Evolutionary conservation across 169 alveolate genomes (phyloP), one percentile per base, ranked within the genome.

Genomic region (Babesia bovis): DNA sequence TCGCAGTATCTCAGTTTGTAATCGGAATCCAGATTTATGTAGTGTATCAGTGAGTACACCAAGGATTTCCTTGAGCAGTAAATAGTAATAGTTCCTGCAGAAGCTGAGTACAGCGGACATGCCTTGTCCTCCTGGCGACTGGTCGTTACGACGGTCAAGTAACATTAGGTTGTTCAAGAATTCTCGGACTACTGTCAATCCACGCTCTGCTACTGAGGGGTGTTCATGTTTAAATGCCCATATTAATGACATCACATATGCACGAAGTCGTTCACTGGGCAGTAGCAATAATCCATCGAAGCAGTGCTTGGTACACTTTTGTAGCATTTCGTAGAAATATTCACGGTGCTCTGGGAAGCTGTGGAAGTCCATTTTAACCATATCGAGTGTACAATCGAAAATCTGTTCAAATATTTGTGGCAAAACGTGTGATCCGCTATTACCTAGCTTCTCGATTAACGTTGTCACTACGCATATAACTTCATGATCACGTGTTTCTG

Each of bases 221-320:
- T 92, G 95, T 45, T 90, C 95, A 87, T 94, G 97, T 40, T 91
- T 90, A 36, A 94, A 90, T 0, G 97, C 97, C 95, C 96, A 94
- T 30, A 92, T 87, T 13, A 94, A 86, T 32, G 95, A 90, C 76
- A 90, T 94, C 47, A 94, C 90, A 44, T 84, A 90, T 6, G 92
- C 66, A 38, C 92, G 72, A 68, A 87, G 81, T 15, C 91, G 87
- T 55, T 92, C 95, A 61, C 89, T 73, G 55, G 93, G 94, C 51
- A 94, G 85, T 25, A 83, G 56, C 49, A 92, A 77, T 32, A 94
- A 58, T 49, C 90, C 90, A 36, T 82, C 87, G 68, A 91, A 91
- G 53, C 94, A 88, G 67, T 82, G 88, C 70, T 85, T 90, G 26
- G 90, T 88, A 41, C 93, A 82, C 63, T 94, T 92, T 67, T 90